Evolutionary conservation across 768 basidiomycete genomes (phyloP), one percentile per base, ranked within the genome.

Genomic region (Hysterangium stoloniferum): DNA sequence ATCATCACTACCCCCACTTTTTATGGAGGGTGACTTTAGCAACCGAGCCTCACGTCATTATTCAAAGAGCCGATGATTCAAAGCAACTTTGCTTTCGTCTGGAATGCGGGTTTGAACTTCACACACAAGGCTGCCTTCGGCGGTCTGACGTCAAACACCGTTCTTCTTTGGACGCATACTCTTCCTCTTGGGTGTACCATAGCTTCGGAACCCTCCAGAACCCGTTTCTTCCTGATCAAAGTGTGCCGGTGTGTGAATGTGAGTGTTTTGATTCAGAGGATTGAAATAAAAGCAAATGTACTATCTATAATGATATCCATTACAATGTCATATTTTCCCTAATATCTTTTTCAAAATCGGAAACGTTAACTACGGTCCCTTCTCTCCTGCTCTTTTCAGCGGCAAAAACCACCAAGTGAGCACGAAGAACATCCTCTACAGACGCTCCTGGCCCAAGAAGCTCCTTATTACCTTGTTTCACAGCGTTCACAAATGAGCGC

Each of bases 341-440:
- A 13, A 51, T 13, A 13, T 64, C 61, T 53, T 64, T 67, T 66
- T 84, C 86, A 60, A 85, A n/a, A n/a, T n/a, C n/a, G n/a, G 60
- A 70, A 59, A 79, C 86, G 61, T 88, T 76, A 1, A 93, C 75
- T 9, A 91, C 79, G 8, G 59, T 71, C 11, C 83, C 86, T 55
- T 86, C 76, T 51, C 64, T 73, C 55, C 89, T 71, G 56, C 86
- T 86, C 53, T 76, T 71, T 70, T 93, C 90, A 33, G 88, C 88
- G 50, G 91, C 91, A 68, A 94, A 93, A 29, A 91, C 87, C n/a
- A 85, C 81, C 59, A 94, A 61, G 65, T 92, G 89, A 56, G 82
- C 86, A 61, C 74, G 79, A 52, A 92, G 64, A 15, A 89, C 76
- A 46, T 90, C 86, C 6, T 69, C 68, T 0, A 86, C 70, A 56